These are phyloP conservation scores for Rosa hybrid DNA, from an alignment of 331 rosid species.

Conservation along the genomic window DNA sequence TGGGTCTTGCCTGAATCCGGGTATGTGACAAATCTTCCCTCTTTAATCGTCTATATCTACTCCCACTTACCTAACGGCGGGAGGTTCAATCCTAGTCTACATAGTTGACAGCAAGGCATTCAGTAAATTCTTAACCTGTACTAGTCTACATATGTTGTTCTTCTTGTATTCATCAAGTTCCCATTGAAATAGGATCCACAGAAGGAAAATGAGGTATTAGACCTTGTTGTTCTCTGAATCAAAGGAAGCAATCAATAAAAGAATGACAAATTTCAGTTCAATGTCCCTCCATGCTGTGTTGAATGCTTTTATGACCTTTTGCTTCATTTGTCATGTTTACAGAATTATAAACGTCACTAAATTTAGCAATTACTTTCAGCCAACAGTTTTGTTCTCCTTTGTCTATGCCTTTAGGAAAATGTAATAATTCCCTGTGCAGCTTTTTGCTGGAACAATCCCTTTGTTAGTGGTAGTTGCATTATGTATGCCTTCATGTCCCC, in stretches of 20 bases:
- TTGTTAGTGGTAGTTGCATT: no score
- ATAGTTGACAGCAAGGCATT: constrained; percentile 7
- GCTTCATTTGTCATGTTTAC: not conserved
- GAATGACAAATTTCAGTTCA: constrained; percentile 36
- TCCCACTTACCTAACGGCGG: not conserved
- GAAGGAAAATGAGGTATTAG: constrained; percentile 20
- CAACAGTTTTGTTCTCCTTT: not conserved
- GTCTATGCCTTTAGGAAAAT: not conserved
- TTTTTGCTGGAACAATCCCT: not conserved
- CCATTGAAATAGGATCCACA: not conserved
- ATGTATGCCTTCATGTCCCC: not conserved
- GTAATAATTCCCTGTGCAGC: not conserved
- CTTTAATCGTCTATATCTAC: not conserved
- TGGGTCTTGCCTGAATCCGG: constrained; percentile 20
- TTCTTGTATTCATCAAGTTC: constrained; percentile 22
- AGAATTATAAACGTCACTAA: not conserved
- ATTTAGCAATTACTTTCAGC: not conserved
- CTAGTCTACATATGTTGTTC: constrained; percentile 21
- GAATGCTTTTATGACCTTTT: constrained; percentile 13
- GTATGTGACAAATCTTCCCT: constrained; percentile 7
- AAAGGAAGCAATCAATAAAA: constrained; percentile 37
- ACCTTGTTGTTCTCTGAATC: constrained; percentile 51
- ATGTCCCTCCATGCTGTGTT: constrained; percentile 30
- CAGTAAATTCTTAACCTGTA: constrained; percentile 37
- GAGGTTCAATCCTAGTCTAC: constrained; percentile 26